Evolutionary conservation across 208 protist species (phyloP), one percentile per base, ranked within the genome.

Genomic region (Trypanosoma theileri): DNA sequence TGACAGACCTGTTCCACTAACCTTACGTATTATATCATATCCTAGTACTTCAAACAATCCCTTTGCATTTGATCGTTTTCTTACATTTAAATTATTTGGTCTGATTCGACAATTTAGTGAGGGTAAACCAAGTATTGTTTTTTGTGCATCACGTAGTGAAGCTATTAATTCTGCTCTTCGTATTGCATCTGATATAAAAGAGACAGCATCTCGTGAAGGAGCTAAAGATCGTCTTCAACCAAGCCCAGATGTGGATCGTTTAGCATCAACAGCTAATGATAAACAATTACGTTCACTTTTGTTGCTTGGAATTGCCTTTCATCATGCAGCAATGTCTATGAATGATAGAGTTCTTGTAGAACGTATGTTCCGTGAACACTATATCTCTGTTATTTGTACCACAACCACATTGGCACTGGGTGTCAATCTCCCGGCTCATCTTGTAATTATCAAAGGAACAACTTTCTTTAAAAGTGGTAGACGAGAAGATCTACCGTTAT

Each of bases 401-500:
- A 98, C 96, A 3, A 94, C 92, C 0, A 98, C 96, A 17, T 81
- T 98, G 6, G 90, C 95, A 3, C 73, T 97, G 22, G 96, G 96
- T 11, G 93, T 98, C 12, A 98, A 98, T 71, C 77, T 98, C 19
- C 96, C 96, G 0, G 95, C 93, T 3, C 88, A 94, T 41, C 75
- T 97, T 11, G 96, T 98, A 1, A 78, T 98, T 2, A 74, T 98
- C 42, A 96, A 99, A 75, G 99, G 99, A 21, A 99, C 98, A 3
- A 98, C 99, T 53, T 99, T 96, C 82, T 99, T 97, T 69, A 98
- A 99, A 73, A 88, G 82, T 40, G 98, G 97, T 50, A 82, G 83
- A 24, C 76, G 89, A 14, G 86, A 92, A 56, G 98, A 99, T 77
- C 71, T 99, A 1, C 91, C 85, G 0, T 68, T 96, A 14, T 86